Conservation (phyloP, 257 asterid genomes). For the Nicotiana knightiana region DNA sequence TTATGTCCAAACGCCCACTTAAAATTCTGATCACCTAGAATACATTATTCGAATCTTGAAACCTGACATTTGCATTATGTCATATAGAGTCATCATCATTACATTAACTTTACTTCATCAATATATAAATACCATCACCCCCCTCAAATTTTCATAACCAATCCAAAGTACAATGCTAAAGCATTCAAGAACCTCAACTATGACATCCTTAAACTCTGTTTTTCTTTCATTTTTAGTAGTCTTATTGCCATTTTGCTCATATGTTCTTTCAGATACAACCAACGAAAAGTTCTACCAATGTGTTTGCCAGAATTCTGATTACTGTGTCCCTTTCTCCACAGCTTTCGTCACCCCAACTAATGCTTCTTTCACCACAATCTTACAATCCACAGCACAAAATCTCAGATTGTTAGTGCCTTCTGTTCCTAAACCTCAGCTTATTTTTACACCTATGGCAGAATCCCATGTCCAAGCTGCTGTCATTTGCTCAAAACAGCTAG, state of each 20-base stretch:
- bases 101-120: neutral
- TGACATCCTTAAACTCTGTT: constrained; percentile 4
- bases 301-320: constrained; percentile 25
- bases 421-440: constrained; percentile 25
- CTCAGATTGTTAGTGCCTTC: constrained; percentile 30
- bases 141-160: neutral
- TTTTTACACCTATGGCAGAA: constrained; percentile 29
- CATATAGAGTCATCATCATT: constrained; percentile 11
- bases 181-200: neutral
- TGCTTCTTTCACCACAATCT: constrained; percentile 14
- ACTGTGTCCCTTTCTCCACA: constrained; percentile 19
- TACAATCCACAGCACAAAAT: constrained; percentile 32
- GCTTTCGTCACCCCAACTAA: constrained; percentile 22
- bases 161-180: neutral
- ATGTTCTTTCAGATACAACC: constrained; percentile 14
- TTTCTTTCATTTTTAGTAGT: neutral
- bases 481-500: constrained; percentile 24
- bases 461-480: constrained; percentile 35
- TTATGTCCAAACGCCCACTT: no score
- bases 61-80: constrained; percentile 22
- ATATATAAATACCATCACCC: neutral
- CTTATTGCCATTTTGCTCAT: neutral
- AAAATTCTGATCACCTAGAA: no score
- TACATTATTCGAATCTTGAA: neutral
- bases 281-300: constrained; percentile 18